phyloP scores from a whole-genome alignment of 768 basidiomycete species.

The Agrocybe praecox region DNA sequence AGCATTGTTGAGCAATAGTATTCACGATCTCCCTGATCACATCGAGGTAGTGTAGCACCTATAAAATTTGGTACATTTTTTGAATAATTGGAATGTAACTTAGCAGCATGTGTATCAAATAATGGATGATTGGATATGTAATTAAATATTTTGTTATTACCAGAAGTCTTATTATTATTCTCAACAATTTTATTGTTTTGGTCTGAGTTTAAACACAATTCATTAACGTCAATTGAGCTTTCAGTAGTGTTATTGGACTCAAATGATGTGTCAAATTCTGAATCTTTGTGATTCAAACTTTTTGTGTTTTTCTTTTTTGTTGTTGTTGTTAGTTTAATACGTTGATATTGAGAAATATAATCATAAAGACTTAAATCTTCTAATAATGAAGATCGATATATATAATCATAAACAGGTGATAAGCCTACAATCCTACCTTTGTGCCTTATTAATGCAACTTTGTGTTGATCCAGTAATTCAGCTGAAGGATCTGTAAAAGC shows the following conservation, averaged over 20 bases:
- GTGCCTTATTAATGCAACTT: slow-evolving; percentile 19
- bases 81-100: slow-evolving; percentile 12
- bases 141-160: too few relatives aligned
- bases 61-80: slow-evolving; percentile 29
- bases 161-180: too few relatives aligned
- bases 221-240: too few relatives aligned
- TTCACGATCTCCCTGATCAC: slow-evolving; percentile 29
- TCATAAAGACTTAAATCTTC: slow-evolving; percentile 29
- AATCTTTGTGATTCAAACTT: background rate
- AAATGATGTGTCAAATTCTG: too few relatives aligned
- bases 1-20: slow-evolving; percentile 34
- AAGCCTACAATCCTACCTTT: slow-evolving; percentile 17
- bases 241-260: background rate
- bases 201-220: too few relatives aligned
- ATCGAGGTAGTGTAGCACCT: slow-evolving; percentile 26
- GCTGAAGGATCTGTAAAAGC: background rate
- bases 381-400: slow-evolving; percentile 21
- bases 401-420: slow-evolving; percentile 23
- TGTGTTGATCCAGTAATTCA: slow-evolving; percentile 3
- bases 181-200: too few relatives aligned
- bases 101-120: slow-evolving; percentile 18
- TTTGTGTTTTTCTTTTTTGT: background rate
- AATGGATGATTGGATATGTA: slow-evolving; percentile 12
- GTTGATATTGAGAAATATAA: slow-evolving; percentile 16
- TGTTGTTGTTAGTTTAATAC: background rate